Evolutionary conservation across 352 stramenopile genomes (phyloP), one percentile per base, ranked within the genome.

Genomic region (Pythium grandisporangium): DNA sequence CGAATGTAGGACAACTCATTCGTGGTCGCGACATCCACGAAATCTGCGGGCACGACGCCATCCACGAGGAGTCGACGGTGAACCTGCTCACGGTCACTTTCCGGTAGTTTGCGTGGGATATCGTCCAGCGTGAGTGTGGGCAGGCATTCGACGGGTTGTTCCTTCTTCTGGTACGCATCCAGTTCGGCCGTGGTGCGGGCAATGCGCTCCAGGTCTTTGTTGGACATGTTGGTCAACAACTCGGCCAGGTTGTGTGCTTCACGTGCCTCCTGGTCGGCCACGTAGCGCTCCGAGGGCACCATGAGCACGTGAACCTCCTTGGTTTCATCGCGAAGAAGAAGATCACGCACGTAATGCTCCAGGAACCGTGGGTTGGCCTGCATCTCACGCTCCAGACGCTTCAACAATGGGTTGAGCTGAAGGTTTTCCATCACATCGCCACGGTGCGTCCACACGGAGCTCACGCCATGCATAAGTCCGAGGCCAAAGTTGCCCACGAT

Each of bases 1-100:
- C 78, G 78, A 16, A 92, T 52, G 48, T 92, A 92, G 45, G 75
- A 80, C 50, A 92, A 70, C 45, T 87, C 79, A 58, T 90, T 88
- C 10, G 76, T 92, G 21, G 79, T 86, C 21, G 76, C 69, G 27
- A 86, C 70, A 10, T 71, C 48, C 11, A 86, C 70, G 39, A 84
- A 84, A 44, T 89, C 67, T 16, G 46, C 46, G 17, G 46, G 40
- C 4, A 54, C 45, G 5, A 24, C 16, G 17, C 26, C 29, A 13
- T 35, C 25, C 11, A 13, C 30, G 11, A 73, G 51, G 20, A 68
- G 47, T 20, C 48, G 51, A 6, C 27, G 30, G 20, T 82, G 55
- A 20, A 75, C 71, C 4, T 58, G 45, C 29, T 89, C 71, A 10
- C 63, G 50, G 46, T 84, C 80, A 24, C 57, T 55, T 42, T 64